A percentile compares a stretch with the other conserved stretches of the same genome.
Conservation (phyloP, 1,139 yeast species). For the Saccharomyces hybrid region DNA sequence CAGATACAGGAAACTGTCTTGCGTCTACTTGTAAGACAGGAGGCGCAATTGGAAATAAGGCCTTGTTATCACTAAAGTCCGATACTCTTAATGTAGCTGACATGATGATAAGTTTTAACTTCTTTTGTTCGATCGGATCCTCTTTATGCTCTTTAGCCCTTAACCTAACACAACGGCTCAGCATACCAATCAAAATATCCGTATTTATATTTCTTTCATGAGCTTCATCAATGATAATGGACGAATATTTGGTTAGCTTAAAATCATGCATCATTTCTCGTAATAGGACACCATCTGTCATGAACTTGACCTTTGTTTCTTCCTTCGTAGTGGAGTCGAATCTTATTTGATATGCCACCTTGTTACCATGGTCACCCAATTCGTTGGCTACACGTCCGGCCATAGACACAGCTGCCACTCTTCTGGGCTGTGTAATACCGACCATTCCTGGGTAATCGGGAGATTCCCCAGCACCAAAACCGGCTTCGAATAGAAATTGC, state of each 20-base stretch:
- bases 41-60: constrained; percentile 69
- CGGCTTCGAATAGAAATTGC: constrained; percentile 76
- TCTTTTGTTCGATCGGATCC: constrained; percentile 45
- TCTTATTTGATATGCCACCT: constrained; percentile 86
- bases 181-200: constrained; percentile 89
- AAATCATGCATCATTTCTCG: constrained; percentile 91
- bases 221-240: constrained; percentile 90
- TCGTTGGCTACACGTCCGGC: constrained; percentile 81
- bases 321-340: constrained; percentile 69
- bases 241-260: constrained; percentile 70
- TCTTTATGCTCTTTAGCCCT: constrained; percentile 51
- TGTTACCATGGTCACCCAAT: constrained; percentile 66
- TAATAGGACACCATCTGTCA: constrained; percentile 96
- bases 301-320: constrained; percentile 79
- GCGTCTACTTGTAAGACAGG: constrained; percentile 90
- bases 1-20: constrained; percentile 88
- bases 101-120: constrained; percentile 70
- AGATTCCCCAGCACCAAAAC: constrained; percentile 62
- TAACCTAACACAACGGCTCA: constrained; percentile 75
- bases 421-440: constrained; percentile 93
- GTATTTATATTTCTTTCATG: constrained; percentile 95
- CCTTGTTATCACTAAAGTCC: constrained; percentile 78
- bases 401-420: constrained; percentile 98
- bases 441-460: constrained; percentile 78
- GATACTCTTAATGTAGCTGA: constrained; percentile 92